phyloP scores from a whole-genome alignment of 1,139 yeast species.

The Sugiyamaella grinbergsii region DNA sequence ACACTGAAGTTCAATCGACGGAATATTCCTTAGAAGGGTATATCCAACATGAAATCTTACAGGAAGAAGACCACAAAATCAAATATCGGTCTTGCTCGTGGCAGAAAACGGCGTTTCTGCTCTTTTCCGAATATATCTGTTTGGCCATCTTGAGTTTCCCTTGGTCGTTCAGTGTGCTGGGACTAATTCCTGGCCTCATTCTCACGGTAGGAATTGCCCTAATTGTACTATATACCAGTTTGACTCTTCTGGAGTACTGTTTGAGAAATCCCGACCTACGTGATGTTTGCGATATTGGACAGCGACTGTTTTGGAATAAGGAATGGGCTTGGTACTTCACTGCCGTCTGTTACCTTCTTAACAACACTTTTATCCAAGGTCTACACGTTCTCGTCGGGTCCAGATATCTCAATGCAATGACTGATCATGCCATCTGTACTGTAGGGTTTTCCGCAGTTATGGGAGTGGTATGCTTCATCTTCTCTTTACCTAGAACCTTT shows the following conservation, averaged over 20 bases:
- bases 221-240: conserved; percentile 57
- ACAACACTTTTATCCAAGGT: conserved; percentile 60
- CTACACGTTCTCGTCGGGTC: conserved; percentile 62
- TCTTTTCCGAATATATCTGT: conserved; percentile 63
- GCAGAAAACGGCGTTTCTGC: conserved; percentile 59
- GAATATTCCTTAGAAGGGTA: conserved; percentile 38
- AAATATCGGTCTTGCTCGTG: conserved; percentile 58
- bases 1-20: conserved; percentile 12
- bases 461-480: conserved; percentile 51
- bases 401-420: conserved; percentile 58
- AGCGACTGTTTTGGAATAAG: conserved; percentile 55
- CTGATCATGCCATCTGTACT: conserved; percentile 55
- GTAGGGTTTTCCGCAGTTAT: conserved; percentile 54
- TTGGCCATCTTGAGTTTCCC: conserved; percentile 66
- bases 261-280: conserved; percentile 54
- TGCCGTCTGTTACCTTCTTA: conserved; percentile 55
- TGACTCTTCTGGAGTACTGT: conserved; percentile 57
- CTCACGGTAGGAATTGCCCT: conserved; percentile 55
- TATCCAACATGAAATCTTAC: conserved; percentile 35
- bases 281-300: conserved; percentile 62
- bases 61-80: conserved; percentile 44
- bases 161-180: conserved; percentile 62
- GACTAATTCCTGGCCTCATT: conserved; percentile 59
- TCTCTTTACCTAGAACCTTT: conserved; percentile 60
- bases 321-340: conserved; percentile 60